Percentiles rank a stretch among this genome's conserved stretches.
phyloP scores from a whole-genome alignment of 2,329 filamentous ascomycete species.

The Fusarium ramigenum region DNA sequence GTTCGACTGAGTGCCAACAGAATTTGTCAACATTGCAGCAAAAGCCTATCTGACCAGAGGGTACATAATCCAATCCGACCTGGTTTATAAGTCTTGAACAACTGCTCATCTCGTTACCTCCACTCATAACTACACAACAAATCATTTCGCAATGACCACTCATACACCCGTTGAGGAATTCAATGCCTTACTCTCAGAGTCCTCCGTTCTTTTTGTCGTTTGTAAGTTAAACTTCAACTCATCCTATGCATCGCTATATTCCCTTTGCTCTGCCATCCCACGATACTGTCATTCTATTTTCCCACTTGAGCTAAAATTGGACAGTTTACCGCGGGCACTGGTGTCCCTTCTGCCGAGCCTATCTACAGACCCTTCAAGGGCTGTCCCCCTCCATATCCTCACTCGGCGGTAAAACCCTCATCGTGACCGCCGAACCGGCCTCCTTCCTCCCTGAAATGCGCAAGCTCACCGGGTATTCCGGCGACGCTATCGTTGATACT shows the following conservation, averaged over 20 bases:
- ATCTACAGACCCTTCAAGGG: not conserved
- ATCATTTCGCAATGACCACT: not conserved
- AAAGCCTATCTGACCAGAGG: not conserved
- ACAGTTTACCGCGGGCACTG: not conserved
- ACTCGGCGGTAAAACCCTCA: not conserved
- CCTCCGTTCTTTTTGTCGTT: not conserved
- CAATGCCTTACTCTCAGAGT: not conserved
- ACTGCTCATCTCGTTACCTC: fast-evolving
- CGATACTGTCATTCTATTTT: fast-evolving
- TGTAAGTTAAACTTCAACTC: not conserved
- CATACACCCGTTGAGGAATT: not conserved
- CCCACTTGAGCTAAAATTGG: not conserved
- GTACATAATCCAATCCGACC: not conserved
- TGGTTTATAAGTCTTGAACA: fast-evolving
- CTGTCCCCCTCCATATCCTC: not conserved
- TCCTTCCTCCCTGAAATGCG: not conserved
- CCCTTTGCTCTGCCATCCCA: fast-evolving
- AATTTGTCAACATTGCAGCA: not conserved
- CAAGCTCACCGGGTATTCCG: not conserved
- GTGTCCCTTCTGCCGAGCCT: not conserved
- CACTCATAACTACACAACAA: not conserved
- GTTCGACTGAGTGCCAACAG: not conserved
- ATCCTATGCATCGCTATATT: fast-evolving
- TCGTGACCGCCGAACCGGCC: not conserved
- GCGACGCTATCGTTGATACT: not conserved